Percentiles rank a stretch among this genome's conserved stretches.
phyloP scores from a whole-genome alignment of 768 basidiomycete genomes.

The Hericium rajendrae region DNA sequence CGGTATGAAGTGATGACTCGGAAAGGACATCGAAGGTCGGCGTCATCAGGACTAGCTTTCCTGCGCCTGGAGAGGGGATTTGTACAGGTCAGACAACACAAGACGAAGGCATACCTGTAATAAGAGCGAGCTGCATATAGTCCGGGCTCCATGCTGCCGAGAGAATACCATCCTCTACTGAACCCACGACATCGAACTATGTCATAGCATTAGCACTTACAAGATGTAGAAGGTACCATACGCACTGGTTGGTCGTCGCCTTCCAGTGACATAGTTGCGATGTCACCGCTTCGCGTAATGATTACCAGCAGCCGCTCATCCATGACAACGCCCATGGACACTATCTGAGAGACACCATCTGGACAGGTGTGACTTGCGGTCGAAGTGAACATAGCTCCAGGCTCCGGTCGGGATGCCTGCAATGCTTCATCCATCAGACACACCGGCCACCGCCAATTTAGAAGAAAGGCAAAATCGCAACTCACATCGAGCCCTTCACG shows the following conservation, averaged over 20 bases:
- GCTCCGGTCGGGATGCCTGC: neutral
- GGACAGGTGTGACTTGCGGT: conserved; percentile 3
- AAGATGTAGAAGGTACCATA: conserved; percentile 1
- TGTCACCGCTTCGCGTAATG: conserved; percentile 74
- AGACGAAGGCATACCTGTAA: conserved; percentile 48
- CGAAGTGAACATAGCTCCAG: conserved; percentile 8
- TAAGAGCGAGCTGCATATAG: conserved; percentile 72
- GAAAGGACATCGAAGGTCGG: conserved; percentile 81
- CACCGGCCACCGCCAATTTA: neutral
- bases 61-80: conserved; percentile 38
- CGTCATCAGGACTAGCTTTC: conserved; percentile 83
- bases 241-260: conserved; percentile 38
- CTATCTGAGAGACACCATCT: conserved; percentile 26
- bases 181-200: conserved; percentile 76
- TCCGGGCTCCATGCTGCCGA: conserved; percentile 90
- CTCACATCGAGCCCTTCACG: conserved; percentile 1
- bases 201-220: neutral
- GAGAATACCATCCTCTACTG: conserved; percentile 74
- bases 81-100: neutral
- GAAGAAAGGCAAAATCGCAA: neutral
- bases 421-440: conserved; percentile 1
- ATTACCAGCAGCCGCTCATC: conserved; percentile 58
- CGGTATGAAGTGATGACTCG: conserved; percentile 61
- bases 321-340: conserved; percentile 46
- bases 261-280: conserved; percentile 54